A percentile compares a stretch with the other conserved stretches of the same genome.
These are phyloP conservation scores for Leccinum insolens DNA, from an alignment of 1,284 basidiomycete species.

Conservation along the genomic window DNA sequence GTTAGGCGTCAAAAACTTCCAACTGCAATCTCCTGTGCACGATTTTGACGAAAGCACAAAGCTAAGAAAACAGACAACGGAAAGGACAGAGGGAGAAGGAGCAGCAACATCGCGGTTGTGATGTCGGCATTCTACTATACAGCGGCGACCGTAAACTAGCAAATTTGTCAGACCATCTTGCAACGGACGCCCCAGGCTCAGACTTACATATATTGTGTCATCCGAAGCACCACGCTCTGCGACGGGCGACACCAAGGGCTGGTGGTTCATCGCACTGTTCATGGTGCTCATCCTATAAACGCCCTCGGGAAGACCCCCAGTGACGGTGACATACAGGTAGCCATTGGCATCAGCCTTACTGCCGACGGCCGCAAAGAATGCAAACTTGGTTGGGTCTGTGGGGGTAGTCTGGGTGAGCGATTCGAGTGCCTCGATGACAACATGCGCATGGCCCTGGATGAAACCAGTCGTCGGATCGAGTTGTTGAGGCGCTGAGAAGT, in stretches of 20 bases:
- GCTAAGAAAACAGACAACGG: background rate
- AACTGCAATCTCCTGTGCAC: no score
- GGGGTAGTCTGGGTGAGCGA: conserved; percentile 55
- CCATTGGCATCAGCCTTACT: conserved; percentile 48
- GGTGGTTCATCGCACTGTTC: conserved; percentile 60
- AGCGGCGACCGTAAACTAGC: conserved; percentile 52
- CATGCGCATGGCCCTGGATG: conserved; percentile 64
- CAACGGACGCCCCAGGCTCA: background rate
- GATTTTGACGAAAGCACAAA: background rate
- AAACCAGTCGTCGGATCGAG: conserved; percentile 53
- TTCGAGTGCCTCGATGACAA: conserved; percentile 61
- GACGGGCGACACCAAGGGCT: conserved; percentile 54
- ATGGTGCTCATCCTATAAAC: conserved; percentile 58
- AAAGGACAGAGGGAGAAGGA: conserved; percentile 3
- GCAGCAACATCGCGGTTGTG: conserved; percentile 19
- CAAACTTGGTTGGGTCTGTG: conserved; percentile 60
- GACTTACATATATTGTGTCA: conserved; percentile 62
- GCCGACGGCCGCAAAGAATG: conserved; percentile 74
- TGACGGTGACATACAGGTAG: conserved; percentile 55
- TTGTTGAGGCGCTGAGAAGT: conserved; percentile 60
- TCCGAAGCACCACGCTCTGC: conserved; percentile 66
- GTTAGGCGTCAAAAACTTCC: no score
- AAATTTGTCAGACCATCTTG: conserved; percentile 6
- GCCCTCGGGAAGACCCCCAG: conserved; percentile 61
- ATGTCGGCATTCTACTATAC: conserved; percentile 25